A percentile compares a stretch with the other conserved stretches of the same genome.
phyloP scores from a whole-genome alignment of 192 early-diverging fungal species.

The Umbelopsis isabellina region DNA sequence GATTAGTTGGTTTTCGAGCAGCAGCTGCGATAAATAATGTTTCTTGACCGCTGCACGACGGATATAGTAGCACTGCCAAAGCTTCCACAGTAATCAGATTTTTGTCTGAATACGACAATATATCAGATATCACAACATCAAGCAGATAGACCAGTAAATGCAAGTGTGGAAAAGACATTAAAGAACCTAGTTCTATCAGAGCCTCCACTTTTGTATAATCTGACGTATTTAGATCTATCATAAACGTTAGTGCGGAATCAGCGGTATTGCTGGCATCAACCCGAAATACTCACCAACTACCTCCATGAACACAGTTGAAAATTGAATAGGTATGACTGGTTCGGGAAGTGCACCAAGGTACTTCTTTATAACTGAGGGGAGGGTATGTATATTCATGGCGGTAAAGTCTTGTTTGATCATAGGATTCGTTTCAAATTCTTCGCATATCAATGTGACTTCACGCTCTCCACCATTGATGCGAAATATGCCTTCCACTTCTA shows the following conservation, averaged over 20 bases:
- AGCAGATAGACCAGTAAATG: conserved; percentile 7
- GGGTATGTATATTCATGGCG: conserved; percentile 15
- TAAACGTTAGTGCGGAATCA: background rate
- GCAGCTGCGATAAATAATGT: background rate
- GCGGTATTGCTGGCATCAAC: background rate
- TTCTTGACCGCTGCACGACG: conserved; percentile 11
- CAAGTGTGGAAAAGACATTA: conserved; percentile 11
- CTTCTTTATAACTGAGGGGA: conserved; percentile 11
- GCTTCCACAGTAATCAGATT: conserved; percentile 9
- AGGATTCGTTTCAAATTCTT: background rate
- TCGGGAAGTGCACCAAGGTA: background rate
- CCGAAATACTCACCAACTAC: background rate
- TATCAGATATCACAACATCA: conserved; percentile 1
- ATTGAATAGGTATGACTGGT: conserved; percentile 5
- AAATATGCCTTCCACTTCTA: conserved; percentile 14
- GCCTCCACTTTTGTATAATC: conserved; percentile 6
- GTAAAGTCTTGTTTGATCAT: background rate
- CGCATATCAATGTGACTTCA: background rate
- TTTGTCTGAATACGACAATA: background rate
- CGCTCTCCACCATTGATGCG: conserved; percentile 13
- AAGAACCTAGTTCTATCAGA: conserved; percentile 1
- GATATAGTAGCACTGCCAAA: conserved; percentile 3
- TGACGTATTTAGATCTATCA: conserved; percentile 11
- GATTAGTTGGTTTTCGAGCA: background rate
- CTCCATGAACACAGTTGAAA: conserved; percentile 14